Percentiles rank a stretch among this genome's conserved stretches.
These are phyloP conservation scores for Talaromyces sp. DNA, from an alignment of 2,329 filamentous ascomycete genomes.

Conservation along the genomic window DNA sequence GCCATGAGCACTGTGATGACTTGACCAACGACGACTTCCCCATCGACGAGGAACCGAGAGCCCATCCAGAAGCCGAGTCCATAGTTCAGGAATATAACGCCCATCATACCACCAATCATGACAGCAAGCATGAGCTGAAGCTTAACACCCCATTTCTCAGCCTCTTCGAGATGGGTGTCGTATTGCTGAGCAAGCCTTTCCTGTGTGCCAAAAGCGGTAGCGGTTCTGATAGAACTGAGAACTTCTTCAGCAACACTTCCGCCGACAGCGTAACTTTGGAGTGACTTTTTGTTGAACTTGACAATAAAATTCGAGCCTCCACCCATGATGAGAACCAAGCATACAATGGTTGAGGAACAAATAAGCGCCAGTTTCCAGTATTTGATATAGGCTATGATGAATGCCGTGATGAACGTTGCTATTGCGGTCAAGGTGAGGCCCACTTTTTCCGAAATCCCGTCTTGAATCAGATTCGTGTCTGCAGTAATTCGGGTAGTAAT, in stretches of 20 bases:
- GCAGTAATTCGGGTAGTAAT: conserved; percentile 40
- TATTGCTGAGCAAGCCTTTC: conserved; percentile 86
- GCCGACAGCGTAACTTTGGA: conserved; percentile 75
- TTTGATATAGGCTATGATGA: conserved; percentile 45
- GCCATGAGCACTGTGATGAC: conserved; percentile 26
- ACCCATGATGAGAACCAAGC: background rate
- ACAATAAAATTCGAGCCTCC: background rate
- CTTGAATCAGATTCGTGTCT: conserved; percentile 43
- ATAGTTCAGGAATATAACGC: conserved; percentile 79
- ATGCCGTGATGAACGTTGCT: conserved; percentile 39
- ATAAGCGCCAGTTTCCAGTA: conserved; percentile 34
- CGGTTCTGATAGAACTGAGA: conserved; percentile 85
- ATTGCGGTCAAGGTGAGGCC: conserved; percentile 10
- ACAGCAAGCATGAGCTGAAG: conserved; percentile 66
- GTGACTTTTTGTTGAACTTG: conserved; percentile 40
- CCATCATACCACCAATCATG: conserved; percentile 82
- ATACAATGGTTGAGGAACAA: conserved; percentile 1
- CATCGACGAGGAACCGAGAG: conserved; percentile 58
- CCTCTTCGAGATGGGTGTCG: conserved; percentile 60
- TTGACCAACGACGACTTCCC: conserved; percentile 37
- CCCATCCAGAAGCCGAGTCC: conserved; percentile 86
- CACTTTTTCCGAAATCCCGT: conserved; percentile 23
- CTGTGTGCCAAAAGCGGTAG: conserved; percentile 87
- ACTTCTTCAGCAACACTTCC: conserved; percentile 92
- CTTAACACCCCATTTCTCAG: conserved; percentile 68